Evolutionary conservation across 495 filamentous ascomycete genomes (phyloP), one percentile per base, ranked within the genome.

Genomic region (Penicillium maclennaniae): DNA sequence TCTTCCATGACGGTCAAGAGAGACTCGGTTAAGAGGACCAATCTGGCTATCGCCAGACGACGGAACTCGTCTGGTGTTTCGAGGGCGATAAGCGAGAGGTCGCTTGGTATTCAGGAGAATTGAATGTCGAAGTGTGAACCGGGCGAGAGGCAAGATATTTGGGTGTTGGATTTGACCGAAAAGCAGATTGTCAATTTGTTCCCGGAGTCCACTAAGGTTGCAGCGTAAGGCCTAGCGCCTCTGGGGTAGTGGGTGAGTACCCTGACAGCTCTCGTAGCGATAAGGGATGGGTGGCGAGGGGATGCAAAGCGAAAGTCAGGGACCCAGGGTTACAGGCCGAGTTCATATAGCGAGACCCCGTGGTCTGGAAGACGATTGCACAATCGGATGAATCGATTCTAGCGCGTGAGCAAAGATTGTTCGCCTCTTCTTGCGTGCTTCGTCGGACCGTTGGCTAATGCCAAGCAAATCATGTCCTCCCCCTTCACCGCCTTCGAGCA

Each of bases 401-500:
- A 31, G 45, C 51, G 46, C 26, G 48, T 16, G 27, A 49, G 28
- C 53, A 60, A 42, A 56, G 45, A 50, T 23, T 23, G 23, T 23
- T 23, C 23, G 23, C 23, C 23, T 23, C 23, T 5, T 5, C 2
- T 23, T 23, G 23, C 23, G 23, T 23, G 23, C 23, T 23, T 23
- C 38, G 9, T 43, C 40, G 27, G 43, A 52, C 56, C 31, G 51
- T 59, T 51, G 50, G 45, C 47, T 45, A 37, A 53, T 50, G 44
- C 27, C 40, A 52, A 52, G 49, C 38, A 46, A n/a, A n/a, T n/a
- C 3, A 15, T 16, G 38, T n/a, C n/a, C 59, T 48, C 51, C 59
- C 48, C 55, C 48, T 59, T 62, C 55, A 58, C 59, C 53, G 45
- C 59, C 40, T 38, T 41, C 17, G 20, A 54, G 54, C 54, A 57